Evolutionary conservation across 1,284 basidiomycete genomes (phyloP).

Genomic region (Chondrostereum purpureum): DNA sequence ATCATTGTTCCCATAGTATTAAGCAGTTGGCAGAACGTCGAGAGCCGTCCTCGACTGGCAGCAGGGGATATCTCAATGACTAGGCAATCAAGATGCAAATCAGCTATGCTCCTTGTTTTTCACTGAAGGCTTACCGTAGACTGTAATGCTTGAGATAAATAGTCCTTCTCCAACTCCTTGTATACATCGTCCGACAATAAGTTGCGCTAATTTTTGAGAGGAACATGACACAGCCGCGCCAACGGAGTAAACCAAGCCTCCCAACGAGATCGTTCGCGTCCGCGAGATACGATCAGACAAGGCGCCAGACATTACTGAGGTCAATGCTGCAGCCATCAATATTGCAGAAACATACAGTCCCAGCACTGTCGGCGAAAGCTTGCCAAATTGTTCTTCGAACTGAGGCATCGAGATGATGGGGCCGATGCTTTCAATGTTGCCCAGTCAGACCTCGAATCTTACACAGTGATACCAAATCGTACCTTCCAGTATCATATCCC

Average conservation of each 20-base stretch:
- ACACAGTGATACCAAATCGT: background rate
- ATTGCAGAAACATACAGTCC: conserved; percentile 26
- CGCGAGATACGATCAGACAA: conserved; percentile 43
- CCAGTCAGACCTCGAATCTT: background rate
- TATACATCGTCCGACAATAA: conserved; percentile 41
- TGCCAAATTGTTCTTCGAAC: conserved; percentile 16
- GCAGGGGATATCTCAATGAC: conserved; percentile 37
- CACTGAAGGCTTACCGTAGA: conserved; percentile 26
- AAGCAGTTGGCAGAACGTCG: conserved; percentile 37
- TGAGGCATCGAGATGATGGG: conserved; percentile 19
- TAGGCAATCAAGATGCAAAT: background rate
- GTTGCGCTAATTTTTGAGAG: conserved; percentile 14
- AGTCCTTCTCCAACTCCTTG: conserved; percentile 43
- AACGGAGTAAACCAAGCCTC: conserved; percentile 22
- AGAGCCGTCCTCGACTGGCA: conserved; percentile 34
- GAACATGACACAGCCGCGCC: conserved; percentile 16
- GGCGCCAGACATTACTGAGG: conserved; percentile 38
- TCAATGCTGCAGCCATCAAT: conserved; percentile 38
- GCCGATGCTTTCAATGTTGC: conserved; percentile 9
- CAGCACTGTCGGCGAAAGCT: conserved; percentile 16
- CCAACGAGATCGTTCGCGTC: conserved; percentile 34
- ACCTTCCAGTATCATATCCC: conserved; percentile 32
- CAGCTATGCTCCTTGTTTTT: too few species aligned
- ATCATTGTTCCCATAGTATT: conserved; percentile 37
- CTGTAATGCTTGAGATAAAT: conserved; percentile 40